A percentile compares a stretch with the other conserved stretches of the same genome.
These are phyloP conservation scores for Sporothrix pseudoabietina DNA, from an alignment of 2,329 filamentous ascomycete genomes.

Conservation along the genomic window DNA sequence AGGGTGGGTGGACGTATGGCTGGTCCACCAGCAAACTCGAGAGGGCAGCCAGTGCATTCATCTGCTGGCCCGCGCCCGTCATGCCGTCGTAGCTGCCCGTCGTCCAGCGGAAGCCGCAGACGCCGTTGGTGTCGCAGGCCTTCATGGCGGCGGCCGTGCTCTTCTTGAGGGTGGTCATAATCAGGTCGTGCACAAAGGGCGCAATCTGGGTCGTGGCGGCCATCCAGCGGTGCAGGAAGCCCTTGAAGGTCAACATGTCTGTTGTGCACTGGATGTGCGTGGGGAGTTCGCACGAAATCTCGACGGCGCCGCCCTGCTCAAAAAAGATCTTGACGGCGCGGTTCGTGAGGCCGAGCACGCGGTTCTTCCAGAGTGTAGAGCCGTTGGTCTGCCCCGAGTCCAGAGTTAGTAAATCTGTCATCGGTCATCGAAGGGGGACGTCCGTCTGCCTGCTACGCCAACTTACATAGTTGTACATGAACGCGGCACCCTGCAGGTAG, in stretches of 20 bases:
- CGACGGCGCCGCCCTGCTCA: constrained; percentile 61
- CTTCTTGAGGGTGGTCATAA: constrained; percentile 59
- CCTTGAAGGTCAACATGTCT: constrained; percentile 75
- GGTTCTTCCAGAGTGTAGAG: constrained; percentile 54
- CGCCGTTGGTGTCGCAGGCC: constrained; percentile 59
- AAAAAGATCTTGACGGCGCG: constrained; percentile 56
- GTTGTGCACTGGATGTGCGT: constrained; percentile 58
- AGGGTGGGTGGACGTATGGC: constrained; percentile 36
- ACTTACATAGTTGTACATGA: constrained; percentile 45
- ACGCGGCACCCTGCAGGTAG: constrained; percentile 35
- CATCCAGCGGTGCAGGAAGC: constrained; percentile 68
- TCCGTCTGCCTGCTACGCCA: neutral
- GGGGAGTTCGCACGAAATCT: constrained; percentile 64
- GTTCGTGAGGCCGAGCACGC: constrained; percentile 58
- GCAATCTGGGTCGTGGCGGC: constrained; percentile 63
- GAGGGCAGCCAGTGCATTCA: constrained; percentile 55
- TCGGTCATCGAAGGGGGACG: too few relatives aligned
- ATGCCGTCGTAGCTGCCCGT: constrained; percentile 47
- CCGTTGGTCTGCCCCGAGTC: constrained; percentile 51
- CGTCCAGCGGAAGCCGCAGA: constrained; percentile 67
- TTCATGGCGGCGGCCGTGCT: constrained; percentile 62
- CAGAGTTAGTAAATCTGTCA: constrained; percentile 34
- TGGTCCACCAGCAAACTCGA: constrained; percentile 47
- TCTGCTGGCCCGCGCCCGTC: constrained; percentile 55
- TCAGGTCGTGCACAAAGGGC: constrained; percentile 56